phyloP scores from a whole-genome alignment of 768 basidiomycete species.

The Albatrellus ellisii region DNA sequence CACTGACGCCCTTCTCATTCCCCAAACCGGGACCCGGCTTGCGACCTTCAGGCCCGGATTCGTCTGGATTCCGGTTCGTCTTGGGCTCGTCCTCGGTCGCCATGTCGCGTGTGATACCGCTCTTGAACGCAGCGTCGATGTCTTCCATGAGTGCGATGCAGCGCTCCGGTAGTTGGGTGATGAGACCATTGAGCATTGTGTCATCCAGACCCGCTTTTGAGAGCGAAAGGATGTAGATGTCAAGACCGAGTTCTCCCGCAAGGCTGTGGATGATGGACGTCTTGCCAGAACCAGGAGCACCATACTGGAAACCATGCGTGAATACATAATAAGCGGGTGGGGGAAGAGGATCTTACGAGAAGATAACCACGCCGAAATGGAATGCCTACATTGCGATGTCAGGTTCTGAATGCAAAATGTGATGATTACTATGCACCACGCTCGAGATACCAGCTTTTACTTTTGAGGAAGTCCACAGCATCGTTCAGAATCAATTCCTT shows the following conservation, averaged over 20 bases:
- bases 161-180: slow-evolving; percentile 49
- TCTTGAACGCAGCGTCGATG: slow-evolving; percentile 64
- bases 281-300: slow-evolving; percentile 68
- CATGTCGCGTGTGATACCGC: slow-evolving; percentile 25
- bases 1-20: slow-evolving; percentile 1
- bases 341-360: slow-evolving; percentile 25
- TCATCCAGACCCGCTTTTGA: slow-evolving; percentile 55
- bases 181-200: slow-evolving; percentile 38
- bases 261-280: slow-evolving; percentile 66
- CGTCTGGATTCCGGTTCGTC: slow-evolving; percentile 3
- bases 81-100: slow-evolving; percentile 10
- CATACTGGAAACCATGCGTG: slow-evolving; percentile 28
- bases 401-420: background rate
- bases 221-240: slow-evolving; percentile 63
- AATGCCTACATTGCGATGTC: slow-evolving; percentile 25
- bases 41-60: background rate
- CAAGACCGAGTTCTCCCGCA: slow-evolving; percentile 64
- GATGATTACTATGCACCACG: slow-evolving; percentile 29
- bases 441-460: slow-evolving; percentile 59
- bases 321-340: slow-evolving; percentile 4
- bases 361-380: slow-evolving; percentile 74
- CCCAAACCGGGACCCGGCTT: background rate
- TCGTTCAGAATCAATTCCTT: slow-evolving; percentile 54
- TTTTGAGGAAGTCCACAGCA: slow-evolving; percentile 54
- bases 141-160: slow-evolving; percentile 79